Evolutionary conservation across 108 stramenopile genomes (phyloP), one percentile per base, ranked within the genome.

Genomic region (Skeletonema tropicum): DNA sequence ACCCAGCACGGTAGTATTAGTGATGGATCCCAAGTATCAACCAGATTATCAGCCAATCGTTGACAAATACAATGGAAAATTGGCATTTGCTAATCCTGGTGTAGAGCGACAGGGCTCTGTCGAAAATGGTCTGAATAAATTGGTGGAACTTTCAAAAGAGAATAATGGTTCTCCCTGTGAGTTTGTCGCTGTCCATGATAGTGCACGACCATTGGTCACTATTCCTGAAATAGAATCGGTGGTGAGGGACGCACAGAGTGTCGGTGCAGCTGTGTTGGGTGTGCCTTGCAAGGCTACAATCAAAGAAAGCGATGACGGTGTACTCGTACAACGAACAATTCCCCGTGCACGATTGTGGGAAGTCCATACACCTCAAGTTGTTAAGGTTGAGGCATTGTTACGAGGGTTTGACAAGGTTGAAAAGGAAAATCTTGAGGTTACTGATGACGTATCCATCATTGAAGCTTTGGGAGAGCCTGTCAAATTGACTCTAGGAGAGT

Each of bases 211-310:
- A 1, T 79, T 98, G 30, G 97, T 97, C 19, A 97, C 97, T 15
- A 83, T 92, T 46, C 70, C 89, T 2, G 93, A 93, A 65, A 71
- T 97, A 6, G 79, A 77, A 45, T 66, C 83, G 57, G 97, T 96
- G 21, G 80, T 95, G 7, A 29, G 64, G 29, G 92, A 95, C 71
- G 92, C 94, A 17, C 80, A 89, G 41, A 41, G 79, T 25, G 68
- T 88, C 42, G 97, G 97, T 17, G 97, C 97, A 6, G 96, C 97
- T 8, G 96, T 97, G 9, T 70, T 98, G 49, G 97, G 96, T 15
- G 97, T 98, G n/a, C 95, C 94, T 0, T 96, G 96, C 88, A 98
- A 98, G 77, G 96, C 96, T 3, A 98, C 97, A 52, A 97, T 98
- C 62, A 98, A 98, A 77, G 96, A 97, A 68, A 87, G 85, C 26